Evolutionary conservation across 805 yeast species (phyloP), one percentile per base, ranked within the genome.

Genomic region (Brettanomyces anomalus): DNA sequence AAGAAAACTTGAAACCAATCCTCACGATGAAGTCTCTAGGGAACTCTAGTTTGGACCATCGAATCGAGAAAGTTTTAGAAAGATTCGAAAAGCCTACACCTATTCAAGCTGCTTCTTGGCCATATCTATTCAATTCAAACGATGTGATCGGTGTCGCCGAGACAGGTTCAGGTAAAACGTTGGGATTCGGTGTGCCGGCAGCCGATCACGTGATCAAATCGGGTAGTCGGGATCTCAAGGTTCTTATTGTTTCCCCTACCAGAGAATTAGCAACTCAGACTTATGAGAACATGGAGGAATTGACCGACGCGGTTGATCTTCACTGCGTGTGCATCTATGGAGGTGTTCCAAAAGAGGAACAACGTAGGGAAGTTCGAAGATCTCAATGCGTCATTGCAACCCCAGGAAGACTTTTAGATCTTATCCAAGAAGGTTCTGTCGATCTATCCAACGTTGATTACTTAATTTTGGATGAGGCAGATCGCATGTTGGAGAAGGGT

Each of bases 131-230:
- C 40, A 66, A 76, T 17, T 83, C 84, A 15, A 74, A 81, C 45
- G 98, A 90, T 60, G 95, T 89, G 20, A 77, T 90, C 51, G 98
- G 97, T 62, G 96, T 90, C 50, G 98, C 98, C 13, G 97, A 90
- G 66, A 90, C 98, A 3, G 98, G 98, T 33, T 86, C 96, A 1
- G 98, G 98, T 57, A 90, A 90, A 64, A 90, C 98, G 0, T 82
- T 90, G 65, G 97, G 96, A 0, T 93, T 90, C 61, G 96, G 96
- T 60, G 93, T 93, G 28, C 98, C 99, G 39, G 96, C 97, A n/a
- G 74, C 90, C 42, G 72, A 86, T 56, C 79, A 79, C 48, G 67
- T 90, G 44, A 55, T 79, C 34, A 57, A 67, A 38, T 61, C 57
- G 26, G 62, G 65, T 38, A 60, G 63, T 32, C 65, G 63, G 32